These are phyloP conservation scores for Candida morakotiae DNA, from an alignment of 805 yeast genomes.

Conservation along the genomic window DNA sequence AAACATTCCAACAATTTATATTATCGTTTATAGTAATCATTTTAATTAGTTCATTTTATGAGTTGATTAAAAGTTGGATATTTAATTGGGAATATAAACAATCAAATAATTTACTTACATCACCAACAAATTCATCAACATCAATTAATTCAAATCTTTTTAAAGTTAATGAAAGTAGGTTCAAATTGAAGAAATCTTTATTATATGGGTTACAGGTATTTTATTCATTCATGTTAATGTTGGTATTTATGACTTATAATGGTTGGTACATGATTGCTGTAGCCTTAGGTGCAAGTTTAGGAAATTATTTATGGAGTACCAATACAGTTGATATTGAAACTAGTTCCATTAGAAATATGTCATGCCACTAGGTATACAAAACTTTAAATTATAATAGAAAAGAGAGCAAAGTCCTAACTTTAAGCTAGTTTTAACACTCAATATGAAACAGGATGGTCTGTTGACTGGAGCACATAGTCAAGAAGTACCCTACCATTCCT, in stretches of 20 bases:
- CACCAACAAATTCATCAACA: conserved; percentile 10
- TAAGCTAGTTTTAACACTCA: neutral
- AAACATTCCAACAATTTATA: conserved; percentile 46
- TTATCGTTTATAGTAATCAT: conserved; percentile 49
- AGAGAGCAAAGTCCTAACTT: too few relatives aligned
- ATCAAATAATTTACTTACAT: conserved; percentile 1
- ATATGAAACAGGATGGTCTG: too few relatives aligned
- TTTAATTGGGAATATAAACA: conserved; percentile 34
- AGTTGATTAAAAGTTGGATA: conserved; percentile 40
- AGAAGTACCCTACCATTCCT: too few relatives aligned
- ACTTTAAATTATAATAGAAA: too few relatives aligned
- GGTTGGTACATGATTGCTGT: conserved; percentile 82
- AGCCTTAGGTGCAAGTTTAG: conserved; percentile 66
- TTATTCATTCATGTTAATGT: conserved; percentile 69
- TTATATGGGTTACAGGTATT: conserved; percentile 65
- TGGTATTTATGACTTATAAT: conserved; percentile 82
- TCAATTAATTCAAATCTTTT: conserved; percentile 3
- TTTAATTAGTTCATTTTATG: conserved; percentile 54
- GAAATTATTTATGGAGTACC: conserved; percentile 63
- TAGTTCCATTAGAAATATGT: conserved; percentile 18
- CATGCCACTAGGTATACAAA: conserved; percentile 35
- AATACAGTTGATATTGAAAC: conserved; percentile 3
- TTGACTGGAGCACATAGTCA: too few relatives aligned
- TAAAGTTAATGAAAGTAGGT: conserved; percentile 8
- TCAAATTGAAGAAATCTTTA: conserved; percentile 32